These are phyloP conservation scores for Nigrograna mackinnonii DNA, from an alignment of 2,329 filamentous ascomycete genomes.

Conservation along the genomic window DNA sequence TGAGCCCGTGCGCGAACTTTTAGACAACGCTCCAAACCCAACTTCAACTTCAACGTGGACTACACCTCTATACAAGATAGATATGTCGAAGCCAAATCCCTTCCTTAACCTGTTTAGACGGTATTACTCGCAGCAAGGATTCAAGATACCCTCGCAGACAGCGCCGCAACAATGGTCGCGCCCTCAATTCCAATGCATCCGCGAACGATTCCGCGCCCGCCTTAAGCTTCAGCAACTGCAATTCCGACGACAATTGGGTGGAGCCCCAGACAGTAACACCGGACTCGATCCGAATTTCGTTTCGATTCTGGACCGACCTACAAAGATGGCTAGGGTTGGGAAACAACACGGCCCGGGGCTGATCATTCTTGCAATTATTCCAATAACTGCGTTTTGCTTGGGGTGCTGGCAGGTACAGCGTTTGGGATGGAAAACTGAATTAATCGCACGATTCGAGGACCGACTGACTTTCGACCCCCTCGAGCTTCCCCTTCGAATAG, in stretches of 20 bases:
- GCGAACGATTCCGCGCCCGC: slow-evolving; percentile 21
- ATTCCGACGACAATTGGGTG: slow-evolving; percentile 24
- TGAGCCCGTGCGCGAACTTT: too few species aligned
- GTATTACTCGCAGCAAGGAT: slow-evolving; percentile 22
- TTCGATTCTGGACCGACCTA: slow-evolving; percentile 85
- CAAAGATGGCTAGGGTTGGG: slow-evolving; percentile 75
- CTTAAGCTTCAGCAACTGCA: slow-evolving; percentile 19
- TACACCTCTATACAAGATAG: neutral
- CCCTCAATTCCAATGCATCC: slow-evolving; percentile 43
- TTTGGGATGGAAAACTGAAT: slow-evolving; percentile 88
- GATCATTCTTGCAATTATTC: slow-evolving; percentile 83
- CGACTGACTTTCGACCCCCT: slow-evolving; percentile 83
- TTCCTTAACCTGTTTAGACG: slow-evolving; percentile 35
- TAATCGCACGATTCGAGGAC: slow-evolving; percentile 91
- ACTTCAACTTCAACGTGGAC: slow-evolving; percentile 2
- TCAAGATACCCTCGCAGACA: slow-evolving; percentile 5
- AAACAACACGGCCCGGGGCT: slow-evolving; percentile 79
- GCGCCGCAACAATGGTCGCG: slow-evolving; percentile 20
- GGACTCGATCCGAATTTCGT: slow-evolving; percentile 76
- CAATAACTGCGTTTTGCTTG: slow-evolving; percentile 84
- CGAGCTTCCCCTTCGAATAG: slow-evolving; percentile 80
- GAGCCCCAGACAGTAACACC: slow-evolving; percentile 47
- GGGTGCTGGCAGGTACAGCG: slow-evolving; percentile 96
- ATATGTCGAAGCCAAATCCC: slow-evolving; percentile 38
- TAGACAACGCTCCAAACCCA: neutral